Percentiles rank a stretch among this genome's conserved stretches.
Conservation (phyloP, 163 green algal species). For the Scenedesmus sp. region DNA sequence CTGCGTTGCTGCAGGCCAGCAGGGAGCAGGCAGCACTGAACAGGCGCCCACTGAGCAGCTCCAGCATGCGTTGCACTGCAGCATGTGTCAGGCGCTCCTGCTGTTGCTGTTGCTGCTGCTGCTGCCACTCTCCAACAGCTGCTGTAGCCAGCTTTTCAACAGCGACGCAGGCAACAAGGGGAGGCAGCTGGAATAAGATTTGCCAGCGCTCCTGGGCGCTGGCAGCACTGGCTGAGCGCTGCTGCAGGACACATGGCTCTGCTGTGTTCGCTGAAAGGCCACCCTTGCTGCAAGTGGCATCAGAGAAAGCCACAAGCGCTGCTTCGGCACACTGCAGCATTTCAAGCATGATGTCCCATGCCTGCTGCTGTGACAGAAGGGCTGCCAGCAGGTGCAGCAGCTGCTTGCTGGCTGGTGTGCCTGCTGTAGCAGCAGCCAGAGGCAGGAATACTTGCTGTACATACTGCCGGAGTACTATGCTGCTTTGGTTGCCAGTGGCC, state of each 20-base stretch:
- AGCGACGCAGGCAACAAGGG: neutral
- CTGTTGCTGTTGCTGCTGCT: neutral
- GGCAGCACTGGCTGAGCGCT: neutral
- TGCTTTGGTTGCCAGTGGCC: neutral
- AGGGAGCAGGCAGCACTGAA: neutral
- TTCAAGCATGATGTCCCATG: conserved; percentile 7
- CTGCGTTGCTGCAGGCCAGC: neutral
- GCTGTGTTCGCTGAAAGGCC: neutral
- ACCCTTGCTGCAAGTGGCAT: neutral
- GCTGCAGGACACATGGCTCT: neutral
- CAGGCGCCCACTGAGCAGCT: conserved; percentile 3
- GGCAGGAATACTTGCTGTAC: conserved; percentile 24
- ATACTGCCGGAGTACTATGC: conserved; percentile 25
- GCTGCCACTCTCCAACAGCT: neutral
- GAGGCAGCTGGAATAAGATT: conserved; percentile 8
- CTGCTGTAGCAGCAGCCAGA: neutral
- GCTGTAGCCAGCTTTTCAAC: neutral
- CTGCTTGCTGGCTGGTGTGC: neutral
- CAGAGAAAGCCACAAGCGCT: neutral
- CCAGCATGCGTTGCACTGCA: neutral
- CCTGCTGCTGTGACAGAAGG: neutral
- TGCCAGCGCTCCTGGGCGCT: neutral
- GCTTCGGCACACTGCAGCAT: neutral
- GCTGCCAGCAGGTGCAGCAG: conserved; percentile 10
- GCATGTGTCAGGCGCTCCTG: neutral